Evolutionary conservation across 345 rosid genomes (phyloP).

Genomic region (Ceriops zippeliana): DNA sequence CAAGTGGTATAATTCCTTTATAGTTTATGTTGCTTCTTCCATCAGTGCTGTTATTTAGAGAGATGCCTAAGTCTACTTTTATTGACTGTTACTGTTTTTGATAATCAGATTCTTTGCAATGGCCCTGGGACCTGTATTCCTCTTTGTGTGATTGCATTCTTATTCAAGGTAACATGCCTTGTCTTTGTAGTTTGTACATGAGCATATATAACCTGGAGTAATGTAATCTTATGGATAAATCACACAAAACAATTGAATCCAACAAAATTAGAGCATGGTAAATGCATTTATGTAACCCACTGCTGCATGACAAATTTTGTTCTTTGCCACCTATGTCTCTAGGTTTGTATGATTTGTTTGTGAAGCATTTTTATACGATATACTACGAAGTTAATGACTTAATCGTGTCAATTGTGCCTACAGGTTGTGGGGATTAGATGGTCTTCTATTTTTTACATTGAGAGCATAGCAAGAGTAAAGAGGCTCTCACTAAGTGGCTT

Average conservation of each 20-base stretch:
- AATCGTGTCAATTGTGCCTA: conserved; percentile 11
- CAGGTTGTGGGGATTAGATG: conserved; percentile 83
- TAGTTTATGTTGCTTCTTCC: not conserved
- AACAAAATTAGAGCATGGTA: no score
- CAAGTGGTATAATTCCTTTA: conserved; percentile 58
- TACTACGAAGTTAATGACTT: no score
- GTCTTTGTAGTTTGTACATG: not conserved
- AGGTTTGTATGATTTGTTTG: no score
- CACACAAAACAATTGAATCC: no score
- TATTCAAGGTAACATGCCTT: conserved; percentile 57
- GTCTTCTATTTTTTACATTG: conserved; percentile 78
- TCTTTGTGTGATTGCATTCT: conserved; percentile 68
- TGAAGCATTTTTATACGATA: no score
- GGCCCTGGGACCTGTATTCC: conserved; percentile 98
- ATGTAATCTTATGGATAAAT: no score
- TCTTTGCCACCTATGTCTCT: no score
- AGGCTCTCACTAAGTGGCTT: conserved; percentile 86
- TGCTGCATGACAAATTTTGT: no score
- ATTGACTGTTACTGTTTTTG: not conserved
- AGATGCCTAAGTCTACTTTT: not conserved
- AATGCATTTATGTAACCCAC: no score
- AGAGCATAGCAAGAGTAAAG: conserved; percentile 88
- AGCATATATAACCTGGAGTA: no score
- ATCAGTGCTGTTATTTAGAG: no score
- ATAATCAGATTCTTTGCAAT: conserved; percentile 72